These are phyloP conservation scores for Hibiscus syriacus DNA, from an alignment of 345 rosid genomes.

Conservation along the genomic window DNA sequence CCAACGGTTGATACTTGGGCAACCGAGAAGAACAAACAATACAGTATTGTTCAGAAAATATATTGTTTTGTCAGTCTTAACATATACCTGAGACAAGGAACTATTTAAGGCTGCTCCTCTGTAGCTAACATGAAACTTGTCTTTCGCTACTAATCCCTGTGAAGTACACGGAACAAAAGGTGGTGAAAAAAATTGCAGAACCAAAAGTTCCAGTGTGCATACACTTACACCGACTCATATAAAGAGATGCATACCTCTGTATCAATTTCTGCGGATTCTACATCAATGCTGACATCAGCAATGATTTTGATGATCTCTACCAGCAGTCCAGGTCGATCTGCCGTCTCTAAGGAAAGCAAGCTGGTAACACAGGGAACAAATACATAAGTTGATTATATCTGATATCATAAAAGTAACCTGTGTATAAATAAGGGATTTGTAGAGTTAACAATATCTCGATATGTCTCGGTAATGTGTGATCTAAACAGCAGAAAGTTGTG, in stretches of 20 bases:
- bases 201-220: background rate
- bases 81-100: constrained; percentile 65
- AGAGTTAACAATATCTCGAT: background rate
- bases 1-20: background rate
- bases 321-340: constrained; percentile 91
- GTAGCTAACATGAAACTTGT: constrained; percentile 94
- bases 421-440: background rate
- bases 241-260: constrained; percentile 52
- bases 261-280: constrained; percentile 91
- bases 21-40: background rate
- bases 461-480: background rate
- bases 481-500: background rate
- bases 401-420: background rate
- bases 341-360: constrained; percentile 79
- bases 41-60: background rate
- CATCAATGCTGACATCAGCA: constrained; percentile 71
- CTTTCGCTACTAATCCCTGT: constrained; percentile 90
- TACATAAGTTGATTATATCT: background rate
- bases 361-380: constrained; percentile 34
- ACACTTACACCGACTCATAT: background rate
- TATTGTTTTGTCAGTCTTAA: background rate
- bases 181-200: background rate
- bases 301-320: constrained; percentile 80
- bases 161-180: constrained; percentile 3
- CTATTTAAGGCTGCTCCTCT: constrained; percentile 69